Conservation (phyloP, 139 green algal genomes). For the Coelastrella sp. region DNA sequence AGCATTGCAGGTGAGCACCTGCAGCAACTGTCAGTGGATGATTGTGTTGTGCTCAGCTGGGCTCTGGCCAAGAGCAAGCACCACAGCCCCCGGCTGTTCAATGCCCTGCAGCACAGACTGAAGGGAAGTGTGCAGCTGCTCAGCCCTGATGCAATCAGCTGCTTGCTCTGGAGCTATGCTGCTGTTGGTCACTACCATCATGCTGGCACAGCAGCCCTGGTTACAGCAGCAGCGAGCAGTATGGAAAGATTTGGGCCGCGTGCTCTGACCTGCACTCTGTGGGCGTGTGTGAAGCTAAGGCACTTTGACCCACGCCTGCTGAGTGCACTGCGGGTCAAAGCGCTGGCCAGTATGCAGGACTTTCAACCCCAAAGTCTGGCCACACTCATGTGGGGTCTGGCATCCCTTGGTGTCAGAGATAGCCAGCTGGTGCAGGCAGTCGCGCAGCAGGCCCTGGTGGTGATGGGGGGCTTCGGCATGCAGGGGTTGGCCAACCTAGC, state of each 20-base stretch:
- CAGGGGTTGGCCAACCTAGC: slow-evolving; percentile 44
- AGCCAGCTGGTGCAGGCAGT: slow-evolving; percentile 13
- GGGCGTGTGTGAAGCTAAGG: slow-evolving; percentile 32
- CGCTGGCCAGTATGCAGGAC: slow-evolving; percentile 4
- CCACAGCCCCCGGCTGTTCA: background rate
- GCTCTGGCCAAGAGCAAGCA: slow-evolving; percentile 11
- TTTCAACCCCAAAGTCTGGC: slow-evolving; percentile 42
- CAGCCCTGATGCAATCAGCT: slow-evolving; percentile 13
- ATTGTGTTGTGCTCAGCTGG: slow-evolving; percentile 32
- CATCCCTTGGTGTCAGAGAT: slow-evolving; percentile 21
- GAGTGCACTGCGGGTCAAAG: slow-evolving; percentile 29
- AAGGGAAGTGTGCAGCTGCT: background rate
- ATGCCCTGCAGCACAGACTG: background rate
- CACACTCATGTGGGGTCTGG: slow-evolving; percentile 46
- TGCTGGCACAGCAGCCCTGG: background rate
- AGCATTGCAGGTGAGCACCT: slow-evolving; percentile 32
- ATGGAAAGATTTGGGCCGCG: slow-evolving; percentile 37
- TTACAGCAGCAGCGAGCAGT: slow-evolving; percentile 1
- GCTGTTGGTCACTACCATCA: slow-evolving; percentile 32
- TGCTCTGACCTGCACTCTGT: slow-evolving; percentile 10
- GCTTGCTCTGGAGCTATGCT: slow-evolving; percentile 42
- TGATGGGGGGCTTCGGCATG: background rate
- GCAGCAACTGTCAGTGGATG: background rate
- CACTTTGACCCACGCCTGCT: slow-evolving; percentile 41
- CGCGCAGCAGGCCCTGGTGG: background rate